Base-by-base conservation (phyloP, 2,329 filamentous ascomycete species). In the Pseudogymnoascus sp. region DNA sequence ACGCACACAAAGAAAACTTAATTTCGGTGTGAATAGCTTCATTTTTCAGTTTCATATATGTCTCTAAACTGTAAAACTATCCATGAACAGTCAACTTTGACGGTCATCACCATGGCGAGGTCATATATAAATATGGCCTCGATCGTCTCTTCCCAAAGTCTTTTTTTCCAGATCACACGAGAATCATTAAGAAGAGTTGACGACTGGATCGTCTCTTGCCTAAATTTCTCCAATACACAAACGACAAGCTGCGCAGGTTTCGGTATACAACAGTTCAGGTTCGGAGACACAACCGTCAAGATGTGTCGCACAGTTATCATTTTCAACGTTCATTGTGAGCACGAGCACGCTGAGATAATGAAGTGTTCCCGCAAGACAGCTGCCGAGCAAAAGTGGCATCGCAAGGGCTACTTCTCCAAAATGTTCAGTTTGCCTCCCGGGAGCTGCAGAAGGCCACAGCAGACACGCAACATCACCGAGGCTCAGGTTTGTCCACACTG, bases 41-140 rank as follows among this genome's bases (percentile, higher is more conserved):
- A 56, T 56, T 56, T 56, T n/a, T 33, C 13, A 7, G 50, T 56
- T 56, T 56, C 50, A 56, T 56, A 33, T 33, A 35, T 56, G 46
- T 53, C 46, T 53, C 46, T 31, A 31, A 53, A 53, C 46, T 19
- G 50, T 11, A 56, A 4, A 56, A 33, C 11, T 33, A 56, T 56
- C 29, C 50, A 33, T 13, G 17, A 5, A 56, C 29, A 7, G 50
- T 33, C 5, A 33, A 56, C 1, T 33, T 33, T 56, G 19, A 56
- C 10, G n/a, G 29, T 11, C 50, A 33, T 21, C 29, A 11, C 15
- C 50, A 56, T 33, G 2, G 5, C 26, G 31, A 56, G 1, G 11
- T 19, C 11, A 31, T 33, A 56, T 56, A 56, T 56, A 56, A 56
- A 56, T 56, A 56, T 33, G 29, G 29, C 50, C n/a, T 56, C 29